Evolutionary conservation across 2,329 filamentous ascomycete species (phyloP), one percentile per base, ranked within the genome.

Genomic region (Torrubiella hemipterigena): DNA sequence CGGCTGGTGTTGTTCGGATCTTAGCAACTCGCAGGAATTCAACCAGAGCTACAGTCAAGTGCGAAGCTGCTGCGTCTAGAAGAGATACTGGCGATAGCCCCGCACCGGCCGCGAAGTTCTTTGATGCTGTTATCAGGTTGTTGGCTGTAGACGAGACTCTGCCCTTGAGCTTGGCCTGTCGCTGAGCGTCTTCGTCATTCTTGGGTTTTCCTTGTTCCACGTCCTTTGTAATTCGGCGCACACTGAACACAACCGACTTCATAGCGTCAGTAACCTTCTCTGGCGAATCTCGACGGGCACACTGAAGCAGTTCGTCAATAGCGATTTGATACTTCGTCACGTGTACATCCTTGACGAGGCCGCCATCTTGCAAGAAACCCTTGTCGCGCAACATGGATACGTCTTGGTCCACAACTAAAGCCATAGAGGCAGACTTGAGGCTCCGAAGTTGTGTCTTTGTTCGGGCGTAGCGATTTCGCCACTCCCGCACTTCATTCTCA

Each of bases 271-370:
- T 76, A 20, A 91, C 77, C 41, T 73, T 72, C 27, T 79, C 71
- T 1, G 85, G 75, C 31, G 81, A 73, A n/a, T 81, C 73, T 20
- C 68, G 67, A 30, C 87, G 77, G 13, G 86, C 85, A 24, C 69
- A 72, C 40, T 79, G 79, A 21, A 98, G 66, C 23, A 96, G 67
- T 46, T 96, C 89, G 49, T 98, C 89, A 38, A 98, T 82, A 15
- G 86, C 74, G 37, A 96, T 79, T 54, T 98, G 91, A 61, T 94
- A 96, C 48, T 84, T 87, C 30, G 89, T 95, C 42, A 98, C 76
- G 51, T 95, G 82, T 10, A 95, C 72, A 54, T 95, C 91, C 56
- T 83, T 87, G 44, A 98, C 76, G 15, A 91, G 54, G 6, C 91
- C 91, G 36, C 77, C 71, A 10, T 78, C 71, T 22, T 80, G 69